These are phyloP conservation scores for Rhinocladiella similis DNA, from an alignment of 2,329 filamentous ascomycete genomes.

Conservation along the genomic window DNA sequence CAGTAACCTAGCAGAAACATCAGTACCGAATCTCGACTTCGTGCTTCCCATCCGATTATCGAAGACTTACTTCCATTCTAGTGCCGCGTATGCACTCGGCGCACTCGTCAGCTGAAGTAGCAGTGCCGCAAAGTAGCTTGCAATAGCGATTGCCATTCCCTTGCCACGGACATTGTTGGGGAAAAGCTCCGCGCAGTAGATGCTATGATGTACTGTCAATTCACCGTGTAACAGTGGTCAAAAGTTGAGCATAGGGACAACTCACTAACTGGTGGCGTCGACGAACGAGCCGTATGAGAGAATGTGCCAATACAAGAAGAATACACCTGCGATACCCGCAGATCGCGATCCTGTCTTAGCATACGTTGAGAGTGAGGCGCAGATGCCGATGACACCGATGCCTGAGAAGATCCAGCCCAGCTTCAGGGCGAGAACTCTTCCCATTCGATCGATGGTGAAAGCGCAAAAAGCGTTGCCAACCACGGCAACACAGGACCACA, in stretches of 20 bases:
- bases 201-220: conserved; percentile 25
- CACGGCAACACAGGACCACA: conserved; percentile 26
- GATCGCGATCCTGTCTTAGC: conserved; percentile 11
- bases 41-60: too few species aligned
- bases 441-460: conserved; percentile 32
- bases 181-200: conserved; percentile 63
- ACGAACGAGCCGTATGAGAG: conserved; percentile 9
- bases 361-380: conserved; percentile 12
- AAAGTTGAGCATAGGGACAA: background rate
- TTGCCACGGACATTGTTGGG: conserved; percentile 64
- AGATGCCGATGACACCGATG: conserved; percentile 15
- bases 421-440: conserved; percentile 28
- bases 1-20: conserved; percentile 68
- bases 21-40: conserved; percentile 37
- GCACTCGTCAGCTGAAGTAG: conserved; percentile 20
- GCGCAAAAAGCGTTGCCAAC: conserved; percentile 13
- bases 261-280: conserved; percentile 27
- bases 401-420: conserved; percentile 18
- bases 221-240: background rate
- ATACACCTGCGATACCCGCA: conserved; percentile 20
- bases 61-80: conserved; percentile 34
- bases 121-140: conserved; percentile 52
- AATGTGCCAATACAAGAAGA: conserved; percentile 18
- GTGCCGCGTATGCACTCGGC: conserved; percentile 59
- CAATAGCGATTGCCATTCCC: conserved; percentile 61